Evolutionary conservation across 129 eudicot species (phyloP), one percentile per base, ranked within the genome.

Genomic region (Helichrysum umbraculigerum): DNA sequence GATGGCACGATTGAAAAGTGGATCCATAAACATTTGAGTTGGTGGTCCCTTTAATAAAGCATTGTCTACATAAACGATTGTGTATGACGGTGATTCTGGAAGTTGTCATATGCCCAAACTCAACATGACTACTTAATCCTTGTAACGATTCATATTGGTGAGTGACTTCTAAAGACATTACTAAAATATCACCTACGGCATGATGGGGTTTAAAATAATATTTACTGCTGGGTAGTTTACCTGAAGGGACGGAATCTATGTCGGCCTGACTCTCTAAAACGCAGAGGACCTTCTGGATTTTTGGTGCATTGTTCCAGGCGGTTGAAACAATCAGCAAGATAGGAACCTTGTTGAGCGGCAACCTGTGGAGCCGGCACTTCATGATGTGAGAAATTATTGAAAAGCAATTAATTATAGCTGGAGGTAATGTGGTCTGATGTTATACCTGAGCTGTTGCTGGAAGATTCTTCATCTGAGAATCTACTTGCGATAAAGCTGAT

Each of bases 291-390:
- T 84, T 91, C 96, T 10, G 97, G 97, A 68, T 82, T 78, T 71
- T 78, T 78, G 61, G 91, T 92, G 73, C 96, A 89, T 78, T 89
- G 82, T 72, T 91, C 96, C 92, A 91, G 85, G 50, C 92, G 97
- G 79, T 91, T 91, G 80, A 91, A 91, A 78, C 97, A 91, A 56
- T 89, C 83, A 30, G 97, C 96, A 73, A 91, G 92, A 79, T 89
- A 91, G n/a, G 91, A 82, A 61, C 97, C 97, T 85, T 91, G 96
- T 81, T 91, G 97, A 65, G 97, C 89, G 15, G 97, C 97, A 89
- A 91, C 97, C 96, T 91, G 87, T 28, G 66, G 82, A 70, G 16
- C 32, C 79, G 74, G 73, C 41, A 81, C 57, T 47, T 56, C 54
- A 68, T 19, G 60, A 47, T 57, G 41, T 79, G 10, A 79, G 81